These are phyloP conservation scores for Populus alba DNA, from an alignment of 345 rosid species.

Conservation along the genomic window DNA sequence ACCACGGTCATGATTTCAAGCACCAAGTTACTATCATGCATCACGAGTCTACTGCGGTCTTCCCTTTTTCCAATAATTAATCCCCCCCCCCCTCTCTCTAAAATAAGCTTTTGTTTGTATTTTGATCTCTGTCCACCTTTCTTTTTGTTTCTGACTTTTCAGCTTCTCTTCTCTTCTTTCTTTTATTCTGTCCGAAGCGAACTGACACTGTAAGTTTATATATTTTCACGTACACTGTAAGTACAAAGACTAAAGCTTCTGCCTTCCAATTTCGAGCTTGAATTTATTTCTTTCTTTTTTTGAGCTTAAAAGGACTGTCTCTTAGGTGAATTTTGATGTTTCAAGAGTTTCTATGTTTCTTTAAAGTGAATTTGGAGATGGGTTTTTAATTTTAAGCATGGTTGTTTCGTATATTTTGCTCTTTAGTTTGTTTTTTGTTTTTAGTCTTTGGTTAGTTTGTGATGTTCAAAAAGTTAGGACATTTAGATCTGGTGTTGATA, in stretches of 20 bases:
- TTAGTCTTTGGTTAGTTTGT: neutral
- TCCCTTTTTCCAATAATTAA: conserved; percentile 9
- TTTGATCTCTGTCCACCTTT: conserved; percentile 27
- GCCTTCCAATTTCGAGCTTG: neutral
- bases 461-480: conserved; percentile 17
- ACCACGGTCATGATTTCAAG: conserved; percentile 4
- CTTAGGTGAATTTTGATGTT: conserved; percentile 17
- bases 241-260: conserved; percentile 31
- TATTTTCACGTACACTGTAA: conserved; percentile 27
- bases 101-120: neutral
- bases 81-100: conserved; percentile 3
- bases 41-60: neutral
- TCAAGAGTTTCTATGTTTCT: conserved; percentile 5
- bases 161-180: conserved; percentile 38
- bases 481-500: conserved; percentile 33
- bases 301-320: conserved; percentile 8
- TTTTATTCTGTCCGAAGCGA: conserved; percentile 21
- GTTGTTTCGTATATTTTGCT: neutral
- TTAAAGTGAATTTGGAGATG: conserved; percentile 22
- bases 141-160: conserved; percentile 29
- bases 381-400: conserved; percentile 14
- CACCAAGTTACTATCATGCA: neutral
- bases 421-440: conserved; percentile 11
- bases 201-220: conserved; percentile 16
- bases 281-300: neutral